Base-by-base conservation (phyloP, 148 eudicot species). In the Amaranthus cruentus region DNA sequence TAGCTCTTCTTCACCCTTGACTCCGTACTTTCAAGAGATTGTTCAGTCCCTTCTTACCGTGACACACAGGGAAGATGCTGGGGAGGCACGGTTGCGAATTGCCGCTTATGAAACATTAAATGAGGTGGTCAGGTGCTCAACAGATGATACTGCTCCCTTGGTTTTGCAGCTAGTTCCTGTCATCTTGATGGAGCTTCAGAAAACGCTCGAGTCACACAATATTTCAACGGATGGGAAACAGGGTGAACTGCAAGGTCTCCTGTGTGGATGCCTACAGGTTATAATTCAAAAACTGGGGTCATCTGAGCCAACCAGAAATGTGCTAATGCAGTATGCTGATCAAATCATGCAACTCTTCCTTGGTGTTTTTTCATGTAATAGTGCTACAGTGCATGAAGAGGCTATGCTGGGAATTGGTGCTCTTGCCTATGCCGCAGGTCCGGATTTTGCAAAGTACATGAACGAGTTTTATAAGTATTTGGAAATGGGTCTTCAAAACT, bases 391-490 rank as follows among this genome's bases (percentile, higher is more conserved):
- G 55, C 98, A 93, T 62, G 98, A 93, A 80, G 98, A 93, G 73
- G 98, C 98, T 9, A 91, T 93, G 97, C 87, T 93, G 71, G 92
- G 91, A 38, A 91, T 93, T 58, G 98, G 98, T 73, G 97, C 98
- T 51, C 88, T 93, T 68, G 98, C 98, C 60, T 93, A 93, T 78
- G 85, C 86, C 64, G 77, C 90, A 4, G 97, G 98, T 7, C 85
- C 89, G 0, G 91, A 93, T 3, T 91, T 93, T 71, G 77, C 81
- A 0, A 93, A 88, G 61, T 93, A 91, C 81, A 89, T 93, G 98
- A 80, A 82, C 10, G 87, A 91, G 70, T 91, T 93, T 68, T 93
- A 91, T 62, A 91, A 91, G 79, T 93, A 87, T 48, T 75, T 93
- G 85, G 98, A 93, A 74, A 87, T 89, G 90, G 98, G 98, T 75